A percentile compares a stretch with the other conserved stretches of the same genome.
Evolutionary conservation across 805 yeast species (phyloP).

Genomic region (Nakazawaea populi): DNA sequence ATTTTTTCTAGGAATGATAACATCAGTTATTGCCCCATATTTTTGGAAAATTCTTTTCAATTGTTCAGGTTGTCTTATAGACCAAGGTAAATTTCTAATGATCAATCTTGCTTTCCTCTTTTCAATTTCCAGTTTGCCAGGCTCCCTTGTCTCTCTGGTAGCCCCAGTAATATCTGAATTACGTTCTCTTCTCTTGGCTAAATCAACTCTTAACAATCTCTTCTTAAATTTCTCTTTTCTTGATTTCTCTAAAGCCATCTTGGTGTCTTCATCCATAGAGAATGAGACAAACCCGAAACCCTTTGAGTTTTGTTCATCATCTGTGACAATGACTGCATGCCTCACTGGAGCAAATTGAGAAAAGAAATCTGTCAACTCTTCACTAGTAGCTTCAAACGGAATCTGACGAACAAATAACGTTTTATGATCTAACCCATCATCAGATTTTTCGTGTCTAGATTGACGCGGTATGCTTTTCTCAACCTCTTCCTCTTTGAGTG

Average conservation of each 20-base stretch:
- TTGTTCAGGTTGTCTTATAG: conserved; percentile 71
- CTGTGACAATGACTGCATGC: conserved; percentile 89
- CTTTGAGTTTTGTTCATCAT: conserved; percentile 67
- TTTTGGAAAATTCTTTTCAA: conserved; percentile 64
- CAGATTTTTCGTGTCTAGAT: conserved; percentile 9
- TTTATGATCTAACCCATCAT: conserved; percentile 39
- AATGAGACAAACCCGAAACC: conserved; percentile 97
- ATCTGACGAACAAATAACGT: conserved; percentile 84
- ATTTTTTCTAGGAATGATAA: conserved; percentile 78
- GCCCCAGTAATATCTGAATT: conserved; percentile 22
- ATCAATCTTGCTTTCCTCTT: conserved; percentile 84
- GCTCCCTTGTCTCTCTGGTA: conserved; percentile 10
- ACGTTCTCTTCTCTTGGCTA: conserved; percentile 92
- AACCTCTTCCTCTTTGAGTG: conserved; percentile 1
- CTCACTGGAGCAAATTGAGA: conserved; percentile 92
- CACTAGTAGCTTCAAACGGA: conserved; percentile 76
- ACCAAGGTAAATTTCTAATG: conserved; percentile 94
- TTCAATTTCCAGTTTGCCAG: conserved; percentile 36
- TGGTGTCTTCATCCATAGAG: conserved; percentile 77
- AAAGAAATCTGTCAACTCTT: conserved; percentile 76
- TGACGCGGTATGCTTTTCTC: neutral
- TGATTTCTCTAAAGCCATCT: conserved; percentile 62
- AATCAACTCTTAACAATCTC: conserved; percentile 66
- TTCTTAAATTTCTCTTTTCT: conserved; percentile 62
- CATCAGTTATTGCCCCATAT: conserved; percentile 85